Evolutionary conservation across 1,284 basidiomycete genomes (phyloP).

Genomic region (Heterobasidion annosum): DNA sequence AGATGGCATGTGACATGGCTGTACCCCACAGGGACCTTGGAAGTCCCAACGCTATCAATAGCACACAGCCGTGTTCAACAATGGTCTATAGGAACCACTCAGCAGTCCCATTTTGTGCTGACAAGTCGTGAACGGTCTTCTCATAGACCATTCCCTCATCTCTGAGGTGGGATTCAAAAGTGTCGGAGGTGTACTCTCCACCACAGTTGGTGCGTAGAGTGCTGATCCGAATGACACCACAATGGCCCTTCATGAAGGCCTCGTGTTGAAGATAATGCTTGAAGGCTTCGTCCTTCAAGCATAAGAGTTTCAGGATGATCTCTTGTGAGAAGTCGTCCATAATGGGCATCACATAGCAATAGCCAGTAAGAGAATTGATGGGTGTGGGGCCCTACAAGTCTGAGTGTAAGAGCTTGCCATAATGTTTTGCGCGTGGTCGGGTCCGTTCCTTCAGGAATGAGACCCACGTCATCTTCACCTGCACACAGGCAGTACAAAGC

Average conservation of each 20-base stretch:
- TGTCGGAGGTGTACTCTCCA: not conserved
- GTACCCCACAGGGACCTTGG: conserved; percentile 5
- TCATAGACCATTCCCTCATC: conserved; percentile 18
- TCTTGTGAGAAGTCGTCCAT: not conserved
- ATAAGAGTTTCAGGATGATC: not conserved
- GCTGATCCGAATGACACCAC: not conserved
- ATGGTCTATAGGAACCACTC: conserved; percentile 22
- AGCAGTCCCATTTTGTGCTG: conserved; percentile 23
- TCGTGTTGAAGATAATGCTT: not conserved
- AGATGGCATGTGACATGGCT: conserved; percentile 12
- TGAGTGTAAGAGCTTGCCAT: not conserved
- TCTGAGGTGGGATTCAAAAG: conserved; percentile 18
- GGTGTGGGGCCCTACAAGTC: conserved; percentile 1
- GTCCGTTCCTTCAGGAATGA: conserved; percentile 21
- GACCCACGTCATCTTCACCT: conserved; percentile 21
- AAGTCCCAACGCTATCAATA: conserved; percentile 14
- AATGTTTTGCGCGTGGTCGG: conserved; percentile 15
- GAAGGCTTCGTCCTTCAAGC: not conserved
- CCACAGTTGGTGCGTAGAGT: not conserved
- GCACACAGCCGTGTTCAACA: not conserved
- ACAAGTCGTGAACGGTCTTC: conserved; percentile 24
- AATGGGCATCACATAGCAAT: not conserved
- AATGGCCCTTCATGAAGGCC: not conserved
- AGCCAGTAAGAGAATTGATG: not conserved
- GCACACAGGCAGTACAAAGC: conserved; percentile 24